phyloP scores from a whole-genome alignment of 176 grass and related monocot genomes.

The Alopecurus myosuroides region DNA sequence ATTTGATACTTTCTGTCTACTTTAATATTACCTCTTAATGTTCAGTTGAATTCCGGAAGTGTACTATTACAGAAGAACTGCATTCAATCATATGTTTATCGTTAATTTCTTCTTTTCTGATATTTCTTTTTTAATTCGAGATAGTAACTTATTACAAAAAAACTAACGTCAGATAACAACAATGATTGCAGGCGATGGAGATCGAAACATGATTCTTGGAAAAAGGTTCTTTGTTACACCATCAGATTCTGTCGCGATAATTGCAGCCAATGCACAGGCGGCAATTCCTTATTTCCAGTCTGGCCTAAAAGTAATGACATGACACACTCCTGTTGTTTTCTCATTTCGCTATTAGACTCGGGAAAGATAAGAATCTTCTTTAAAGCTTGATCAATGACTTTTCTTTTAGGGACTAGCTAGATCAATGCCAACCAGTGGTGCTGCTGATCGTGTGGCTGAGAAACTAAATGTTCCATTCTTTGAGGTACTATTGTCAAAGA shows the following conservation, averaged over 20 bases:
- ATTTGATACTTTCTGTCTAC: not conserved
- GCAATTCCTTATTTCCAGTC: slow-evolving; percentile 88
- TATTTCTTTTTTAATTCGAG: slow-evolving; percentile 4
- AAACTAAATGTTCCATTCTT: slow-evolving; percentile 87
- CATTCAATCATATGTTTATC: slow-evolving; percentile 16
- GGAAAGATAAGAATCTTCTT: slow-evolving; percentile 2
- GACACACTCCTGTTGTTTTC: not conserved
- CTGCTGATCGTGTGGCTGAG: slow-evolving; percentile 72
- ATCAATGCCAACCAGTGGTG: slow-evolving; percentile 96
- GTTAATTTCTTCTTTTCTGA: not conserved
- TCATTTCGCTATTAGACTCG: not conserved
- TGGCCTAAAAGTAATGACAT: slow-evolving; percentile 64
- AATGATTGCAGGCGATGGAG: slow-evolving; percentile 67
- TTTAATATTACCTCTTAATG: not conserved
- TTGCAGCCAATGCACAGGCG: slow-evolving; percentile 76
- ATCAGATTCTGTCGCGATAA: slow-evolving; percentile 96
- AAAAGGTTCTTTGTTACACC: slow-evolving; percentile 86
- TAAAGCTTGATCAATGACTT: slow-evolving; percentile 13
- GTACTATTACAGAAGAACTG: not conserved
- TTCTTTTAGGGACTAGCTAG: slow-evolving; percentile 75
- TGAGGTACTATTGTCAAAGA: slow-evolving; percentile 50
- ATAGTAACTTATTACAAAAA: not conserved
- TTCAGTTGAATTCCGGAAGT: not conserved
- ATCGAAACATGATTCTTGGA: slow-evolving; percentile 95
- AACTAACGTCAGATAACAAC: not conserved